phyloP scores from a whole-genome alignment of 2,329 filamentous ascomycete species.

The Byssochlamys sp. region DNA sequence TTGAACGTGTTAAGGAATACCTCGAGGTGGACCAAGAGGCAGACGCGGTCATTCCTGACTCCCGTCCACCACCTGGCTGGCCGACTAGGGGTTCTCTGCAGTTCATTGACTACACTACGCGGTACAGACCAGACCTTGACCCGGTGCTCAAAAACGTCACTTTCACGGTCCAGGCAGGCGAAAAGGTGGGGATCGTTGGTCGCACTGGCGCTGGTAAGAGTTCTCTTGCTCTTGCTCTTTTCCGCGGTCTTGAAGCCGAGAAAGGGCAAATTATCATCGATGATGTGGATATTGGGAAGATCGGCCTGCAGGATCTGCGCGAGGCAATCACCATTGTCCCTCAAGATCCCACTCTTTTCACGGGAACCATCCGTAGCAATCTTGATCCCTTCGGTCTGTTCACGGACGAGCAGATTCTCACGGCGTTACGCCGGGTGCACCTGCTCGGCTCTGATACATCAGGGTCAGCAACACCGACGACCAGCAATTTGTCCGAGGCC shows the following conservation, averaged over 20 bases:
- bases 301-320: constrained; percentile 85
- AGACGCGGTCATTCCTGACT: constrained; percentile 63
- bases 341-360: constrained; percentile 87
- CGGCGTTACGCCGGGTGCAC: constrained; percentile 75
- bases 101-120: constrained; percentile 79
- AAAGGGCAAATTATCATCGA: constrained; percentile 83
- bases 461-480: constrained; percentile 25
- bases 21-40: constrained; percentile 94
- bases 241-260: constrained; percentile 86
- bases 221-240: constrained; percentile 82
- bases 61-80: constrained; percentile 70
- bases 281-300: constrained; percentile 75
- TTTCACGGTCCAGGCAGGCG: constrained; percentile 73
- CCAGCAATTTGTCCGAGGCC: constrained; percentile 18
- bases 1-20: constrained; percentile 95
- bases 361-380: constrained; percentile 81
- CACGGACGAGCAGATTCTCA: constrained; percentile 83
- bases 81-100: constrained; percentile 75
- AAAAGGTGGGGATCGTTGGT: constrained; percentile 94
- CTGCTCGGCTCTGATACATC: constrained; percentile 51
- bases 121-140: constrained; percentile 79
- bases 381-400: constrained; percentile 85
- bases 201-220: constrained; percentile 94
- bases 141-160: constrained; percentile 73
- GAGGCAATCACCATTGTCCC: constrained; percentile 95